Percentiles rank a stretch among this genome's conserved stretches.
Evolutionary conservation across 495 filamentous ascomycete species (phyloP).

Genomic region (Talaromyces trachyspermus): DNA sequence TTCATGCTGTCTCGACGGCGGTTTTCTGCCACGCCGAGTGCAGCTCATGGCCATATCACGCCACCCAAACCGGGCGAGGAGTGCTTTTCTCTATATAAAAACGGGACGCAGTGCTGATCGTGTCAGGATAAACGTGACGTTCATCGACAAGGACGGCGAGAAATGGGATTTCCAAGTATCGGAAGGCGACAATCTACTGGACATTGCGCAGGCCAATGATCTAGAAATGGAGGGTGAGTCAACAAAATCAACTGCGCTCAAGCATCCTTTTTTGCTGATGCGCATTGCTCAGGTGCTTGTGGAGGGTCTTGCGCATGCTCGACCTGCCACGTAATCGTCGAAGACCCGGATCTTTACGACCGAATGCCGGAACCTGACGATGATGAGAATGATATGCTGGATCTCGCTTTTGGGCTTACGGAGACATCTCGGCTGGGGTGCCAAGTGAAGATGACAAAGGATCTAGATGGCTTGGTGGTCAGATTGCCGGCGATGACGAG

Average conservation of each 20-base stretch:
- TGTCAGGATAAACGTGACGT: conserved; percentile 75
- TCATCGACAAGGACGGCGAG: conserved; percentile 86
- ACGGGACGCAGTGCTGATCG: neutral
- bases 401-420: conserved; percentile 89
- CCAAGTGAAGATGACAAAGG: conserved; percentile 85
- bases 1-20: conserved; percentile 34
- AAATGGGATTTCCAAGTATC: conserved; percentile 69
- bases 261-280: too few species aligned
- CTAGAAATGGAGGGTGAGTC: conserved; percentile 86
- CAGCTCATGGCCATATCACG: conserved; percentile 68
- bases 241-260: neutral
- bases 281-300: conserved; percentile 85
- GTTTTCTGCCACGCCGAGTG: conserved; percentile 58
- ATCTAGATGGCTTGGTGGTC: conserved; percentile 79
- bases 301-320: conserved; percentile 95
- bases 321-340: conserved; percentile 93
- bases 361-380: conserved; percentile 88
- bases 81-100: conserved; percentile 40
- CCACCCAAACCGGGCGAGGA: conserved; percentile 92
- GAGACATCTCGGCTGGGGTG: conserved; percentile 95
- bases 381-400: conserved; percentile 99
- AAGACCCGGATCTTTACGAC: conserved; percentile 76
- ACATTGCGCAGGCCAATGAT: conserved; percentile 91
- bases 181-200: conserved; percentile 83
- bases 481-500: conserved; percentile 87